These are phyloP conservation scores for Chrysanthemum seticuspe DNA, from an alignment of 129 eudicot species.

Conservation along the genomic window DNA sequence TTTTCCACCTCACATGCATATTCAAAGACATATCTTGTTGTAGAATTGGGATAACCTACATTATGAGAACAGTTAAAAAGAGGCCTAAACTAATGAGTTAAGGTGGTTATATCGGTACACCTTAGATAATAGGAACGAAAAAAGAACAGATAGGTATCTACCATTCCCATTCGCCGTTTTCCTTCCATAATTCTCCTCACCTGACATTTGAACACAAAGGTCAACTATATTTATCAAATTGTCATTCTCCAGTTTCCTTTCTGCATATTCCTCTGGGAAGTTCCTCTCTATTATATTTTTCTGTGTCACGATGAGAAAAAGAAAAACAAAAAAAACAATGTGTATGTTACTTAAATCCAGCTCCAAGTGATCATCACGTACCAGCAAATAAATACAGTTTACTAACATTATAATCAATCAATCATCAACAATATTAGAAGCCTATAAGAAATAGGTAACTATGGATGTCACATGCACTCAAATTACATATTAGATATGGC, in stretches of 20 bases:
- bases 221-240: no score
- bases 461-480: no score
- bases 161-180: constrained; percentile 99
- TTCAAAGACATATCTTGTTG: constrained; percentile 72
- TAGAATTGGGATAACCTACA: constrained; percentile 77
- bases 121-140: constrained; percentile 5
- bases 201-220: constrained; percentile 47
- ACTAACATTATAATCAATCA: no score
- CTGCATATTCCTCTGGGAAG: no score
- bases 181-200: constrained; percentile 99
- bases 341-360: background rate
- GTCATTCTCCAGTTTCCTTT: no score
- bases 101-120: constrained; percentile 9
- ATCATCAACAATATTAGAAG: no score
- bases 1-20: constrained; percentile 96
- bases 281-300: no score
- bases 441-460: no score
- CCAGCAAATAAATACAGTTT: constrained; percentile 5
- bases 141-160: constrained; percentile 25
- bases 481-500: no score
- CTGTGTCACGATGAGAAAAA: no score
- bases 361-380: background rate
- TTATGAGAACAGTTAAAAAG: constrained; percentile 22
- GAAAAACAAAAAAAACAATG: background rate
- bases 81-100: constrained; percentile 25